Percentiles rank a stretch among this genome's conserved stretches.
Conservation (phyloP, 75 land plant genomes). For the Picea sitchensis region DNA sequence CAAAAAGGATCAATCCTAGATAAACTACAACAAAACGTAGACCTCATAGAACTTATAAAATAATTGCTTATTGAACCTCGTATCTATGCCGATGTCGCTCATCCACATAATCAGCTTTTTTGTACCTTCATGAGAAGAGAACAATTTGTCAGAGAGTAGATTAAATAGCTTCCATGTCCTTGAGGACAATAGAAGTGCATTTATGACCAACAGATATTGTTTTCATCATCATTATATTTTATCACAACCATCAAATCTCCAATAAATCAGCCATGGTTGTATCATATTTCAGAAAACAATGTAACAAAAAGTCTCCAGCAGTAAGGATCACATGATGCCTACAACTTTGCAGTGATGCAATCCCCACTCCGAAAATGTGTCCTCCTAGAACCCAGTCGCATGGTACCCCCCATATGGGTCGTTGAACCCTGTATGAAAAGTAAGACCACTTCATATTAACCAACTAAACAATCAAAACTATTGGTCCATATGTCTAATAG, state of each 20-base stretch:
- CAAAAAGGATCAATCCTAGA: neutral
- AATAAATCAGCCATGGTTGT: neutral
- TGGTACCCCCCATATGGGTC: conserved; percentile 53
- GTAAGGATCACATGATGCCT: conserved; percentile 9
- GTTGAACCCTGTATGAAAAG: conserved; percentile 31
- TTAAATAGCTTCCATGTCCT: neutral
- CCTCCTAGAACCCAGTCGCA: conserved; percentile 47
- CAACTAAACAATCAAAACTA: neutral
- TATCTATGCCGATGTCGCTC: conserved; percentile 98
- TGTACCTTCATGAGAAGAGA: conserved; percentile 23
- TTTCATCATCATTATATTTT: neutral
- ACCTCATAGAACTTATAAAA: neutral
- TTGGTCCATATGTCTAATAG: neutral
- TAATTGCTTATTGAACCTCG: conserved; percentile 51
- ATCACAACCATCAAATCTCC: neutral
- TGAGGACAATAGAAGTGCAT: neutral
- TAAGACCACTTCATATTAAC: neutral
- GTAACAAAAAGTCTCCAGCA: neutral
- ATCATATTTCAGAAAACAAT: neutral
- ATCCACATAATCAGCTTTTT: conserved; percentile 58
- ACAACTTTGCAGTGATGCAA: conserved; percentile 48
- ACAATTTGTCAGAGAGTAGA: neutral
- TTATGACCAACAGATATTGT: neutral
- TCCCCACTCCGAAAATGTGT: conserved; percentile 34
- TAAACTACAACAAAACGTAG: neutral